These are phyloP conservation scores for Lentinula guzmanii DNA, from an alignment of 768 basidiomycete genomes.

Conservation along the genomic window DNA sequence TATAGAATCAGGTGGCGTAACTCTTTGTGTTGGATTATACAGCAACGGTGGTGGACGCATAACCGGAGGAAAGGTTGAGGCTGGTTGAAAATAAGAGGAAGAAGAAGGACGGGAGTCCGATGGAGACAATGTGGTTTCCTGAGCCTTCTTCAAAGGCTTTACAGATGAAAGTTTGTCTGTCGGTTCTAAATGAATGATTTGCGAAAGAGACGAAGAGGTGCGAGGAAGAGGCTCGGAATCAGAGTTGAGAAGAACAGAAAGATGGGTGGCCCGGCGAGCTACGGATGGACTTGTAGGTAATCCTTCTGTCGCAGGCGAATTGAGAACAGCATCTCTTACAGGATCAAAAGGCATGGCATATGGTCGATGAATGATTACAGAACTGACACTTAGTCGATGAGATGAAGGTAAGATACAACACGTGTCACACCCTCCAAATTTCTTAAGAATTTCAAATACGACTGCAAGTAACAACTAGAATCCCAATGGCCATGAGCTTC, in stretches of 20 bases:
- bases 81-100: slow-evolving; percentile 24
- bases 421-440: neutral
- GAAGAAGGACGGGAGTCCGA: slow-evolving; percentile 29
- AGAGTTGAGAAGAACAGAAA: slow-evolving; percentile 75
- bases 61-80: slow-evolving; percentile 25
- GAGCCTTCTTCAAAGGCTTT: slow-evolving; percentile 19
- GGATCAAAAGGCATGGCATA: slow-evolving; percentile 72
- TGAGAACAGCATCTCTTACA: slow-evolving; percentile 80
- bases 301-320: slow-evolving; percentile 54
- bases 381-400: neutral
- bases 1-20: slow-evolving; percentile 55
- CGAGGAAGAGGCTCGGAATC: slow-evolving; percentile 26
- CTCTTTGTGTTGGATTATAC: slow-evolving; percentile 59
- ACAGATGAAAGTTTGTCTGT: slow-evolving; percentile 27
- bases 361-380: neutral
- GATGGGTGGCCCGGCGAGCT: slow-evolving; percentile 62
- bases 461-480: neutral
- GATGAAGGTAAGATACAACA: neutral
- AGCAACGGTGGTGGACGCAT: slow-evolving; percentile 35
- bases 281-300: slow-evolving; percentile 37
- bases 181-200: slow-evolving; percentile 25
- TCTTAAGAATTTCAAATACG: neutral
- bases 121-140: neutral
- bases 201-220: slow-evolving; percentile 36
- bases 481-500: neutral